phyloP scores from a whole-genome alignment of 345 rosid genomes.

The Lepidium africanum region DNA sequence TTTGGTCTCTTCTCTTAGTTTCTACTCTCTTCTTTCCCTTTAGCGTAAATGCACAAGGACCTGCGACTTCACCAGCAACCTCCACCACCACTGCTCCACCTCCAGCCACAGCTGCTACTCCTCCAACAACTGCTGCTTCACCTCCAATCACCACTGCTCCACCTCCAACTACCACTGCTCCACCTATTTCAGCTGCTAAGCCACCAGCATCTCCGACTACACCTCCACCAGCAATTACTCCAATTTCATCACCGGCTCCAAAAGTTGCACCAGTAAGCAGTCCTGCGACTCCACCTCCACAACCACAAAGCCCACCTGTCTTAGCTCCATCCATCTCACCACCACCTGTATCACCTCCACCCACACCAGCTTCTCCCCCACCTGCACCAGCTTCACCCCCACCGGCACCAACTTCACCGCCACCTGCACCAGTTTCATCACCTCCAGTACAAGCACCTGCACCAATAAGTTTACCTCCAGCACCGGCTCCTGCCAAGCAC shows the following conservation, averaged over 20 bases:
- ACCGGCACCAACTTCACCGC: constrained; percentile 36
- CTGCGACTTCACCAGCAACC: constrained; percentile 61
- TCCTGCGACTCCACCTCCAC: constrained; percentile 52
- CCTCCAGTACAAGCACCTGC: constrained; percentile 35
- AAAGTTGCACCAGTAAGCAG: constrained; percentile 55
- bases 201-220: constrained; percentile 38
- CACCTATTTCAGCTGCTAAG: constrained; percentile 21
- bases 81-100: constrained; percentile 38
- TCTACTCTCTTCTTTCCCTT: constrained; percentile 30
- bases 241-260: constrained; percentile 48
- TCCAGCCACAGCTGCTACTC: constrained; percentile 15
- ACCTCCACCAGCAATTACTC: constrained; percentile 47
- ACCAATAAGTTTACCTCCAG: constrained; percentile 47
- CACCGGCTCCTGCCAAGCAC: constrained; percentile 62
- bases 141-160: constrained; percentile 28
- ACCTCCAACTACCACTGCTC: constrained; percentile 16
- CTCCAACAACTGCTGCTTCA: constrained; percentile 22
- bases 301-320: constrained; percentile 42
- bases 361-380: constrained; percentile 36
- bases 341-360: constrained; percentile 43
- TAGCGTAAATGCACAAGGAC: constrained; percentile 55
- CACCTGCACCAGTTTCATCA: constrained; percentile 28
- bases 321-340: constrained; percentile 41
- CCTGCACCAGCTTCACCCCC: constrained; percentile 35
- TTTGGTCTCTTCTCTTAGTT: constrained; percentile 32